Evolutionary conservation across 306 rosid genomes (phyloP).

Genomic region (Betula pendula): DNA sequence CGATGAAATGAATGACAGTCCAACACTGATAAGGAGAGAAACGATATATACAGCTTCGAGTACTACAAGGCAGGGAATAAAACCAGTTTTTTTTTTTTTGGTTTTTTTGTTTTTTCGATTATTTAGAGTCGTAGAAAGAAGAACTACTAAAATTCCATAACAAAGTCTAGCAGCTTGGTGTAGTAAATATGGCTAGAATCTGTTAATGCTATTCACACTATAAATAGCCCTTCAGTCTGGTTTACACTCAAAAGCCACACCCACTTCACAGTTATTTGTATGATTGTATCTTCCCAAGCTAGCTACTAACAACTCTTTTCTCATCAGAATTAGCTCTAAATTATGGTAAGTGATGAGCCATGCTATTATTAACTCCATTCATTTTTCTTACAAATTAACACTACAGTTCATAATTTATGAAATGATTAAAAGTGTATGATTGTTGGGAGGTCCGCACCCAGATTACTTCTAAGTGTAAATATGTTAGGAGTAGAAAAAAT

Average conservation of each 20-base stretch:
- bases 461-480: too few relatives aligned
- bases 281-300: neutral
- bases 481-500: too few relatives aligned
- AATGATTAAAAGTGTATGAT: too few relatives aligned
- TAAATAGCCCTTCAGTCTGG: neutral
- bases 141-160: neutral
- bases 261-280: neutral
- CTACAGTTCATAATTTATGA: too few relatives aligned
- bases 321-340: neutral
- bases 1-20: neutral
- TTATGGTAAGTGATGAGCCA: neutral
- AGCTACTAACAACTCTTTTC: neutral
- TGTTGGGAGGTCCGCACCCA: too few relatives aligned
- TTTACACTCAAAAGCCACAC: neutral
- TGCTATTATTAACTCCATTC: neutral
- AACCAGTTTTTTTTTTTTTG: too few relatives aligned
- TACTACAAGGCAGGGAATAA: neutral
- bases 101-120: too few relatives aligned
- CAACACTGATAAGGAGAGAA: neutral
- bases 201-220: neutral
- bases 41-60: neutral
- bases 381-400: too few relatives aligned
- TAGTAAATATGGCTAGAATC: neutral
- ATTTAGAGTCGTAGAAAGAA: neutral
- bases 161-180: neutral